Base-by-base conservation (phyloP, 2,329 filamentous ascomycete genomes). In the Trichothecium roseum region DNA sequence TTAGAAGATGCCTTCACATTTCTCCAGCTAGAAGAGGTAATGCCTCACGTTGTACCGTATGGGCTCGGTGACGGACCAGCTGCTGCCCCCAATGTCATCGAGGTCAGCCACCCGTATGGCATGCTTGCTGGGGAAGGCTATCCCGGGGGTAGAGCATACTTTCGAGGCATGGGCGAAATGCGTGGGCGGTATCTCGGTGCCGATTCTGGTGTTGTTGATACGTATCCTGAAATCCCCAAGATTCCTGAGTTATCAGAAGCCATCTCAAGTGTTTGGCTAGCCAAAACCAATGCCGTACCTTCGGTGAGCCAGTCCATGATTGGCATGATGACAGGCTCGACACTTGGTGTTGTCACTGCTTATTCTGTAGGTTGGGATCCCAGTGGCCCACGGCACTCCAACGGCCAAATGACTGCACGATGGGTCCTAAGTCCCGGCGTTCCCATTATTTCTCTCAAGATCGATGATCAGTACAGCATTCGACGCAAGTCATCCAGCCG, bases 341-440 rank as follows among this genome's bases (percentile, higher is more conserved):
- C 88, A 3, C 69, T 84, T 8, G 89, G 89, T 28, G 69, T 94
- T 3, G 68, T 96, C 28, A 84, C 84, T 1, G 72, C 85, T 0
- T 95, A 91, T 59, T 81, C 84, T 15, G 63, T 95, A 1, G 82
- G 81, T 17, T 59, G 62, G 38, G 68, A 72, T 34, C 49, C 53
- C 4, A 61, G 74, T 17, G 74, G 80, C 34, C 68, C 75, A 36
- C 72, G 80, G 38, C 75, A 80, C 43, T 66, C 70, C 27, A 75
- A 76, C 28, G 87, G 87, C 4, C 82, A 93, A 48, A 71, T 91
- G 44, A 94, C 85, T 28, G 84, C 84, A 24, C 83, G 82, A 45
- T 96, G 89, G 89, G 78, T 85, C 8, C 66, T 96, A 10, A 87
- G 86, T 50, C 91, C 91, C 3, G 91, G 91, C 28, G 87, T 96